phyloP scores from a whole-genome alignment of 345 rosid genomes.

The Lagerstroemia speciosa region DNA sequence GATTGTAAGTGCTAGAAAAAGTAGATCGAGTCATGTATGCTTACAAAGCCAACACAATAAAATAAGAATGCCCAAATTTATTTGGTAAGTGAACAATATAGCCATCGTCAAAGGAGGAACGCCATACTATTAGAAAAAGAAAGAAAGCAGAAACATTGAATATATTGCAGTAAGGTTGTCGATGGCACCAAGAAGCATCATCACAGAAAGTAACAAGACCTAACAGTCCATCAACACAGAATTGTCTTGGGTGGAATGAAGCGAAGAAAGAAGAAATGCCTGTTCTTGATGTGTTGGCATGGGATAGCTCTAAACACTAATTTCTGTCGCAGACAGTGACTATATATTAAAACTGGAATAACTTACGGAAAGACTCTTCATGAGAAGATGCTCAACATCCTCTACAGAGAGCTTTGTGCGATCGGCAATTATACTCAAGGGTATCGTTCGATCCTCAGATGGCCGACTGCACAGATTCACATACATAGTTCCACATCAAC shows the following conservation, averaged over 20 bases:
- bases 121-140: background rate
- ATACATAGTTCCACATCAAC: background rate
- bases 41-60: background rate
- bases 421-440: slow-evolving; percentile 72
- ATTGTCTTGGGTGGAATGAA: background rate
- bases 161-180: background rate
- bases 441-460: slow-evolving; percentile 96
- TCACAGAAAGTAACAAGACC: background rate
- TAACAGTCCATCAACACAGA: background rate
- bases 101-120: background rate
- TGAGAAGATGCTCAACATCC: slow-evolving; percentile 94
- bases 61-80: background rate
- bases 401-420: slow-evolving; percentile 80
- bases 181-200: background rate
- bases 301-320: background rate
- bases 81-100: too few species aligned
- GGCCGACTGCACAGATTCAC: slow-evolving; percentile 79
- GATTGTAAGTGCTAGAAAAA: background rate
- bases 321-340: too few species aligned
- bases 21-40: background rate
- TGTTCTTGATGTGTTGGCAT: background rate
- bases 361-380: slow-evolving; percentile 97
- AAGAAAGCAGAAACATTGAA: background rate
- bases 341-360: slow-evolving; percentile 2
- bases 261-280: background rate